Percentiles rank a stretch among this genome's conserved stretches.
These are phyloP conservation scores for Gorgonomyces haynaldii DNA, from an alignment of 192 early-diverging fungal species.

Conservation along the genomic window DNA sequence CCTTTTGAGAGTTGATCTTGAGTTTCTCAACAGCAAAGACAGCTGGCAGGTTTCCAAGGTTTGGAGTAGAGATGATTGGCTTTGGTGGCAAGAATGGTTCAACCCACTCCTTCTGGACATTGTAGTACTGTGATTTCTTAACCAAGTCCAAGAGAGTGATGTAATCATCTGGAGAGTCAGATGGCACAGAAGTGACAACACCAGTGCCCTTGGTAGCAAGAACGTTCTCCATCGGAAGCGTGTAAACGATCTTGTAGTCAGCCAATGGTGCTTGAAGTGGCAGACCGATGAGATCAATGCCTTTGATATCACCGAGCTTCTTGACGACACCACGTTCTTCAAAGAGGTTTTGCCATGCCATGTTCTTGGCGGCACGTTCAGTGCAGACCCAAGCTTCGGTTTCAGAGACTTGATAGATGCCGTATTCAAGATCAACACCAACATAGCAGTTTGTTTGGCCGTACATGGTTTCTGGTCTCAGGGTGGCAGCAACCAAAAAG, in stretches of 20 bases:
- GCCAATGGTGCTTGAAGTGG: constrained; percentile 82
- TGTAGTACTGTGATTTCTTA: constrained; percentile 90
- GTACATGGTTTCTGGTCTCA: constrained; percentile 99
- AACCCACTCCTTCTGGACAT: constrained; percentile 81
- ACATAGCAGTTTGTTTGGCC: constrained; percentile 98
- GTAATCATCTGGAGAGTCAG: constrained; percentile 96
- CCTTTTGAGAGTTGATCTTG: constrained; percentile 96
- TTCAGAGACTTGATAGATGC: constrained; percentile 68
- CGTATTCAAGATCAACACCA: constrained; percentile 82
- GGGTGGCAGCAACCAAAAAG: constrained; percentile 87
- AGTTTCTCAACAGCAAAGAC: constrained; percentile 72
- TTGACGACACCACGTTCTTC: constrained; percentile 47
- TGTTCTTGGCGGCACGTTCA: constrained; percentile 89
- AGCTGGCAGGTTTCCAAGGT: constrained; percentile 77
- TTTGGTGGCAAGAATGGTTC: constrained; percentile 61
- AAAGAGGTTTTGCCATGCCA: constrained; percentile 89
- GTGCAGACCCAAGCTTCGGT: constrained; percentile 81
- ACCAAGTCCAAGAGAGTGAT: constrained; percentile 80
- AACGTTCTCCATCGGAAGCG: constrained; percentile 96
- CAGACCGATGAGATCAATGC: constrained; percentile 73
- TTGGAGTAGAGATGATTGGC: constrained; percentile 77
- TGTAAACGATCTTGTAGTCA: constrained; percentile 65
- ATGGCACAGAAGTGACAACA: constrained; percentile 97
- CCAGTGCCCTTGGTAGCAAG: constrained; percentile 94
- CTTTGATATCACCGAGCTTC: constrained; percentile 66